These are phyloP conservation scores for Dalbergia cultrata DNA, from an alignment of 306 rosid species.

Conservation along the genomic window DNA sequence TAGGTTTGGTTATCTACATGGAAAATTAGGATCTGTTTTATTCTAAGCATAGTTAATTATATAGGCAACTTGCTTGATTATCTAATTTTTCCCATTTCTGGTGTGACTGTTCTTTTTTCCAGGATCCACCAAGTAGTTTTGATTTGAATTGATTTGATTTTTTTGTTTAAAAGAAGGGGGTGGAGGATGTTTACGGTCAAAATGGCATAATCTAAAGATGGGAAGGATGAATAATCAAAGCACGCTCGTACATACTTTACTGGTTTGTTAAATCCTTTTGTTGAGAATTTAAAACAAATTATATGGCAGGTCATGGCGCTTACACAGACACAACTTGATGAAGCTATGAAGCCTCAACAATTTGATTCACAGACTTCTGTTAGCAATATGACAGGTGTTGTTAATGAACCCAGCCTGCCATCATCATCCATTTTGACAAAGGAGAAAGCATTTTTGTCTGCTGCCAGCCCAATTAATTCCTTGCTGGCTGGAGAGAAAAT, in stretches of 20 bases:
- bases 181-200: not conserved
- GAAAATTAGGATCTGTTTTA: constrained; percentile 15
- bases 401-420: constrained; percentile 67
- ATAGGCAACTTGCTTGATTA: not conserved
- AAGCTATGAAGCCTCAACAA: constrained; percentile 91
- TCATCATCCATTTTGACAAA: constrained; percentile 77
- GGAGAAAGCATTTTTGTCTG: constrained; percentile 75
- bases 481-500: constrained; percentile 98
- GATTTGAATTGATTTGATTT: not conserved
- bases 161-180: not conserved
- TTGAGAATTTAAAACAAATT: constrained; percentile 37
- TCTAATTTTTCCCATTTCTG: not conserved
- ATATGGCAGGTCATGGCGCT: constrained; percentile 81
- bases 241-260: not conserved
- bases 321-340: constrained; percentile 94
- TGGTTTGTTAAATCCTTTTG: constrained; percentile 16
- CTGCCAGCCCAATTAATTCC: constrained; percentile 82
- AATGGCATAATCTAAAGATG: not conserved
- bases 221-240: not conserved
- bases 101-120: not conserved
- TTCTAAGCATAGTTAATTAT: not conserved
- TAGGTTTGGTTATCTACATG: not conserved
- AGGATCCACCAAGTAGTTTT: not conserved
- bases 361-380: constrained; percentile 77
- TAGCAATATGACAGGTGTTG: constrained; percentile 62